Evolutionary conservation across 768 basidiomycete species (phyloP), one percentile per base, ranked within the genome.

Genomic region (Kwoniella sp.): DNA sequence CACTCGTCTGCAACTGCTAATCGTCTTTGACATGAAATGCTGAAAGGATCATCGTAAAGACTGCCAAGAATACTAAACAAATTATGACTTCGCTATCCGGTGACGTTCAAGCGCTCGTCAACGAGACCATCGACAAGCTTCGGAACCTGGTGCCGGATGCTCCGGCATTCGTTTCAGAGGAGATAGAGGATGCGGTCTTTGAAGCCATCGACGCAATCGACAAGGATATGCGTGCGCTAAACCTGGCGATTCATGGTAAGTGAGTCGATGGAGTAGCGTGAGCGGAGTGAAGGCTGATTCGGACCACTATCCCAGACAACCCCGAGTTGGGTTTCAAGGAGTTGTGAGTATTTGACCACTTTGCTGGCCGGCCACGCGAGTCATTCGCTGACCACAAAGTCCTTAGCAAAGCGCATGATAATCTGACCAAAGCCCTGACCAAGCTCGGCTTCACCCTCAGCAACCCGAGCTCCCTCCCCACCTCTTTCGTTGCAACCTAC

Each of bases 401-500:
- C 9, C 41, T 1, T 34, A 69, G 68, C 50, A 69, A 69, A 60
- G 68, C 68, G 4, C 68, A 69, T 51, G 65, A 61, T 17, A 55
- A 69, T 23, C 54, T 69, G 22, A 37, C 53, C 7, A 34, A 60
- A 53, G 68, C 68, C 20, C 50, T 69, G 13, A 54, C 29, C 22
- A 66, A 66, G 52, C 65, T 69, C 52, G 68, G 68, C 1, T 69
- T 69, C 57, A 65, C 55, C 1, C 22, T 69, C 38, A 66, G 54
- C 60, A 69, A 69, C 37, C 68, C 68, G 5, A 66, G 64, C 56
- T 51, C 55, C 13, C 41, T 72, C 5, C 61, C 65, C 13, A 76
- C 74, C 2, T 68, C 72, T 4, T 76, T 71, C 55, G 64, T 56
- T 37, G 74, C 72, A 4, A 62, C 70, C 11, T 76, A 66, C 37